Base-by-base conservation (phyloP, 495 filamentous ascomycete species). In the Extremus antarcticus region DNA sequence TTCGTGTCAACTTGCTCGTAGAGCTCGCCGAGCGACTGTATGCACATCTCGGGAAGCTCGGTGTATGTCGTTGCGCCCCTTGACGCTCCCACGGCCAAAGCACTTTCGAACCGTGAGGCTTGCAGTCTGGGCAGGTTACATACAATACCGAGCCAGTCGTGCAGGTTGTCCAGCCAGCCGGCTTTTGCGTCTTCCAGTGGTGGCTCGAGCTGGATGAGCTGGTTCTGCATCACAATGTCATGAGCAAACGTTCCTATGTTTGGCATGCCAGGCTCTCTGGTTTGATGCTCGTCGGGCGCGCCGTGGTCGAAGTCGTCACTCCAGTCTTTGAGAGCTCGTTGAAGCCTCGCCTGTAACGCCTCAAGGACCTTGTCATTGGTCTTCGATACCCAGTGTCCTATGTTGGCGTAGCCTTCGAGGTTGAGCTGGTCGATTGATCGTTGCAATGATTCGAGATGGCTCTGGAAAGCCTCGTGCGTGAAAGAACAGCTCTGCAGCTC, bases 181-280 rank as follows among this genome's bases (percentile, higher is more conserved):
- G 91, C 90, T 51, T 90, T 80, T 29, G 92, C 90, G 68, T 80
- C 94, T 65, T 95, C 89, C 17, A 95, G 73, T 15, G 92, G 92
- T 1, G 92, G 92, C 46, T 95, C 90, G 23, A 99, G 78, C 61
- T 90, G 94, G 49, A 99, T 92, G 62, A 94, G 80, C 68, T 97
- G 94, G 60, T 97, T 96, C 25, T 86, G 86, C 83, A 97, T 97
- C 3, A 87, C 87, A 25, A 99, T 83, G 65, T 97, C 92, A 63
- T 95, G 90, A 25, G 88, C 73, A 40, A 95, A 76, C 25, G 75
- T 80, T 59, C 82, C 83, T 57, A 85, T 74, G 22, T 74, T 74
- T 0, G 84, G 84, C 13, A 73, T 66, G 61, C 65, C 72, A 71
- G 69, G 61, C 58, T 69, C 57, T 75, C 72, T 29, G 25, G 20